Percentiles rank a stretch among this genome's conserved stretches.
Conservation (phyloP, 345 rosid species). For the Lepidium didymum region DNA sequence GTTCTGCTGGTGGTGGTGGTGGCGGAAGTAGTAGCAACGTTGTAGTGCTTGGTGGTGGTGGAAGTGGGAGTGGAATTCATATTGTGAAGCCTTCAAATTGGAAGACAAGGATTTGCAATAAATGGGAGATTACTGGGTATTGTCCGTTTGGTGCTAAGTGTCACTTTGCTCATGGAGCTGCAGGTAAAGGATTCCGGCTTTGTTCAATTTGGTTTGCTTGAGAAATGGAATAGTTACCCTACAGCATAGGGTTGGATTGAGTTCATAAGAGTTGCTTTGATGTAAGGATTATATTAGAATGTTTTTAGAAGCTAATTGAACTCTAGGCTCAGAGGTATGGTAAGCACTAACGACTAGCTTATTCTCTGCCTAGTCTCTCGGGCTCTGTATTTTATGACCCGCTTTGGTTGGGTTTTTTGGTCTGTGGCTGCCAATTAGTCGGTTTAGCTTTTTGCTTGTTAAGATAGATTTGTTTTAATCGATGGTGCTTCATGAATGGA, state of each 20-base stretch:
- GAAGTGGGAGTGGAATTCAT: conserved; percentile 28
- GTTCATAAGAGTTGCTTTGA: neutral
- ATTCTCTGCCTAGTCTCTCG: neutral
- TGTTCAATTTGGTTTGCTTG: neutral
- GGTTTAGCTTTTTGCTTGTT: neutral
- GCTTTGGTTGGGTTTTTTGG: neutral
- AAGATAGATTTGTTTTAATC: neutral
- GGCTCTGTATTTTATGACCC: neutral
- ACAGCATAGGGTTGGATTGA: neutral
- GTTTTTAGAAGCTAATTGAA: neutral
- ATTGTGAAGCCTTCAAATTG: conserved; percentile 86
- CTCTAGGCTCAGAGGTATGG: neutral
- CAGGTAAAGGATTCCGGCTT: conserved; percentile 38
- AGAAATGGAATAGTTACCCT: neutral
- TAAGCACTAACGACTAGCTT: neutral
- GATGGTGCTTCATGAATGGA: neutral
- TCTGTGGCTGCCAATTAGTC: neutral
- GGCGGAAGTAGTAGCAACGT: conserved; percentile 25
- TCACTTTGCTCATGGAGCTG: conserved; percentile 94
- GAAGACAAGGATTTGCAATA: conserved; percentile 96
- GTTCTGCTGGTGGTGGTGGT: neutral
- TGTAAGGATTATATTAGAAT: neutral
- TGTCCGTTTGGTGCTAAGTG: conserved; percentile 95
- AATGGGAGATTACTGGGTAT: conserved; percentile 95
- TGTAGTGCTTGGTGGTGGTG: conserved; percentile 26